Evolutionary conservation across 768 basidiomycete species (phyloP), one percentile per base, ranked within the genome.

Genomic region (Xerocomellus intermedius): DNA sequence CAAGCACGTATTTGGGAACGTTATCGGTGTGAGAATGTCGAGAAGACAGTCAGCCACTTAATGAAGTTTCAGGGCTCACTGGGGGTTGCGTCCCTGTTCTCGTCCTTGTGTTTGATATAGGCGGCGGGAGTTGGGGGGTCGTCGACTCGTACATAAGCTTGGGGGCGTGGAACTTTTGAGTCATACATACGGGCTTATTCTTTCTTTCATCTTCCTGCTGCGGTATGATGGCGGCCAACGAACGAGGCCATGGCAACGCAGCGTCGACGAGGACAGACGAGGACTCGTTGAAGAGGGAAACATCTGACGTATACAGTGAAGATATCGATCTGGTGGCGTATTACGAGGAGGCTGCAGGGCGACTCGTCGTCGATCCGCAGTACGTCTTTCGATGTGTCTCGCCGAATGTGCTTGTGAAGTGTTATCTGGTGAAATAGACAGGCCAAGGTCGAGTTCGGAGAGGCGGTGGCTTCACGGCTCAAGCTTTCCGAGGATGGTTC

Each of bases 341-440:
- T 54, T 83, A 85, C 45, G 83, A 86, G 57, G 66, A 74, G 12
- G 71, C 74, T 55, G 83, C 82, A 1, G 85, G 85, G 10, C 75
- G 84, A 19, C 69, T 86, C 39, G 81, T 86, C 48, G 72, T 87
- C 13, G 84, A 87, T 65, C 84, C 84, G 13, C 69, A 74, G 85
- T 83, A 54, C 21, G 81, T 75, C 32, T 32, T 21, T 8, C 10
- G 3, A 5, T 19, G 5, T 8, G 9, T 24, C 28, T 2, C 14
- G 36, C 8, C 17, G 28, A 21, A 28, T n/a, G 17, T 8, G 12
- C 16, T 17, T 14, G 17, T 7, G 16, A 16, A 32, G 3, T 24
- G 24, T 56, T 21, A 43, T 28, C 8, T 16, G 44, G 8, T 49
- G 4, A 39, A 26, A 50, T 38, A 79, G 77, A 30, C 78, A 80